Base-by-base conservation (phyloP, 192 early-diverging fungal species). In the Mortierella alpina region DNA sequence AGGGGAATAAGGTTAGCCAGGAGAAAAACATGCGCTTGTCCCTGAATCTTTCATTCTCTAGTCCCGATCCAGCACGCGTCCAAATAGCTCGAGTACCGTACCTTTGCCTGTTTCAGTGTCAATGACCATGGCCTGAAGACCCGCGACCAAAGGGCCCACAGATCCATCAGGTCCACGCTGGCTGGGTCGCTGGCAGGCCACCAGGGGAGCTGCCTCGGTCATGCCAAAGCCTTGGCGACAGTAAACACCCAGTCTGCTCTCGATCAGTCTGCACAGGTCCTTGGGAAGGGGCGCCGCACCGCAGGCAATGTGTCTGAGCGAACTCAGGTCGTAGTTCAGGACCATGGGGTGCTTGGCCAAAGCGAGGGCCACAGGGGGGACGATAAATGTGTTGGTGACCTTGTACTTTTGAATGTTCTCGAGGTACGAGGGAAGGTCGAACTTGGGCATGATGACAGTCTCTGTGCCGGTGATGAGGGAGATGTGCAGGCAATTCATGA, bases 201-300 rank as follows among this genome's bases (percentile, higher is more conserved):
- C 77, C 40, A 80, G 59, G 18, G 77, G 77, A 4, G 77, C 67
- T 18, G 70, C 77, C 60, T 80, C 77, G 1, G 89, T 91, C 89
- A 93, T 86, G 20, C 92, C 92, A 60, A 88, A 93, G 17, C 92
- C 89, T 87, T 80, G 77, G 13, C 77, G 77, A n/a, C 77, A 80
- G 54, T 64, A 80, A 9, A 84, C 69, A 7, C 79, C 77, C 23
- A 92, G 70, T 45, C 70, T 75, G 41, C 61, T 60, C 57, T 81
- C 75, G 9, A 92, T 83, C 61, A 87, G 85, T 8, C 70, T 59
- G 63, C 88, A 84, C 41, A 96, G 83, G 53, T 95, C 93, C 60
- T 84, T 85, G 31, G 86, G 85, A 12, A 97, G 83, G 6, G 95
- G 95, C 3, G 97, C 97, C 1, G 96, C 95, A 22, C 94, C 95